phyloP scores from a whole-genome alignment of 2,329 filamentous ascomycete species.

The Chaetomium sp. region DNA sequence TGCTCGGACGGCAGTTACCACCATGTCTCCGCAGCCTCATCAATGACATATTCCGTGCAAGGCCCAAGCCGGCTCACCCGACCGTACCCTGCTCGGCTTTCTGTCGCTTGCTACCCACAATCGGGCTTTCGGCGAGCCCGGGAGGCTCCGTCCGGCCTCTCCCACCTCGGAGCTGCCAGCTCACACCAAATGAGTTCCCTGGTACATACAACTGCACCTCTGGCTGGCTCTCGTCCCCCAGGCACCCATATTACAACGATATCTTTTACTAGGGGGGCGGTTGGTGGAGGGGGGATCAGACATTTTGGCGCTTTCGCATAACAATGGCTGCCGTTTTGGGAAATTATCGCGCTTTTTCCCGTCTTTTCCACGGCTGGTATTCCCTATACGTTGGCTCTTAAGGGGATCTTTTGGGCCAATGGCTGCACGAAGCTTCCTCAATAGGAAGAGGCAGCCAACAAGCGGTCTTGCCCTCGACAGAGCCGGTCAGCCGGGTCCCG shows the following conservation, averaged over 20 bases:
- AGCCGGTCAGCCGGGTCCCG: neutral
- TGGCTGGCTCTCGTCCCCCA: too few relatives aligned
- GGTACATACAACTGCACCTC: neutral
- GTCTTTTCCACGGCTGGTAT: constrained; percentile 21
- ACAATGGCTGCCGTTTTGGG: constrained; percentile 38
- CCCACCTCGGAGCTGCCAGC: neutral
- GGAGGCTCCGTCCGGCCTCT: constrained; percentile 2
- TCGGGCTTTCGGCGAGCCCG: constrained; percentile 25
- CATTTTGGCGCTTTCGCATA: constrained; percentile 31
- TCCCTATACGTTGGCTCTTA: constrained; percentile 35
- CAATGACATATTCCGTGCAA: constrained; percentile 38
- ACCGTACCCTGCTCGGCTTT: constrained; percentile 5
- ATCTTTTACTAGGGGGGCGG: too few relatives aligned
- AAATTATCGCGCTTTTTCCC: constrained; percentile 37
- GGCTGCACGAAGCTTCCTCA: constrained; percentile 27
- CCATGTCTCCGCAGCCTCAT: constrained; percentile 33
- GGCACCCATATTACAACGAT: too few relatives aligned
- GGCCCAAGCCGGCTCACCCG: constrained; percentile 6
- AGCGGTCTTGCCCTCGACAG: neutral
- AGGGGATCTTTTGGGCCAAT: constrained; percentile 29
- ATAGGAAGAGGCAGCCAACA: constrained; percentile 12
- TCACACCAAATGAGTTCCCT: neutral
- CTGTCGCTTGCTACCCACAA: neutral
- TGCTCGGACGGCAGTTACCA: constrained; percentile 23
- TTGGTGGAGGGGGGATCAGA: neutral